A percentile compares a stretch with the other conserved stretches of the same genome.
Conservation (phyloP, 2,329 filamentous ascomycete species). For the Diplodia scrobiculata region DNA sequence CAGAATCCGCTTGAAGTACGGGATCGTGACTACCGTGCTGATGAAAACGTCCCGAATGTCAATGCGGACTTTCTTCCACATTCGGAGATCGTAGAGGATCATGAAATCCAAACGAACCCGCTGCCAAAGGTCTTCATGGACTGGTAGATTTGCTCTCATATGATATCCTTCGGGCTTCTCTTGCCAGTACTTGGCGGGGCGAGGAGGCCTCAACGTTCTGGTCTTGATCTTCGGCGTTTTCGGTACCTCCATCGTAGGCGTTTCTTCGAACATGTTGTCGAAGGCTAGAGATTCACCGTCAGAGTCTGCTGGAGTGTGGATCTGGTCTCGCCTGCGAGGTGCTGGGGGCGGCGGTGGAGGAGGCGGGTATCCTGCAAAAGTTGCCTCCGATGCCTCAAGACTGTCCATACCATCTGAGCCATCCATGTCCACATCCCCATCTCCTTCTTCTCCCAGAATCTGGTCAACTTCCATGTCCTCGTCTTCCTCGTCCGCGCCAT, state of each 20-base stretch:
- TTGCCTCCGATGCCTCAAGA: constrained; percentile 74
- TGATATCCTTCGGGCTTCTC: constrained; percentile 73
- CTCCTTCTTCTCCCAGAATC: constrained; percentile 51
- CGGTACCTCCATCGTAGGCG: constrained; percentile 71
- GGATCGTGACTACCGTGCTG: constrained; percentile 91
- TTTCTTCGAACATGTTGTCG: constrained; percentile 28
- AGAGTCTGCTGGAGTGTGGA: constrained; percentile 70
- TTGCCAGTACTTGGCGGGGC: constrained; percentile 80
- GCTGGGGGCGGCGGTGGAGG: constrained; percentile 56
- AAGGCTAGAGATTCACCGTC: constrained; percentile 64
- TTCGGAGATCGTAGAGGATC: constrained; percentile 86
- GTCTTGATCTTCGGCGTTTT: constrained; percentile 68
- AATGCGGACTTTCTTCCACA: constrained; percentile 95
- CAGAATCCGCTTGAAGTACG: constrained; percentile 91
- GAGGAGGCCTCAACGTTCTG: constrained; percentile 55
- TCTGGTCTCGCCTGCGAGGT: constrained; percentile 58
- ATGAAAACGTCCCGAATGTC: constrained; percentile 93
- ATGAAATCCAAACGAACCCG: constrained; percentile 91
- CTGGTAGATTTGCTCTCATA: constrained; percentile 62
- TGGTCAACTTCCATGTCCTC: constrained; percentile 52
- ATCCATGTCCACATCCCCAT: constrained; percentile 56
- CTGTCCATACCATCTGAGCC: constrained; percentile 61
- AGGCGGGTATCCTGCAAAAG: constrained; percentile 72
- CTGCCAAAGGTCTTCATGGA: constrained; percentile 84
- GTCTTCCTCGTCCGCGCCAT: constrained; percentile 50